Evolutionary conservation across 140 eudicot genomes (phyloP), one percentile per base, ranked within the genome.

Genomic region (Anethum foeniculum): DNA sequence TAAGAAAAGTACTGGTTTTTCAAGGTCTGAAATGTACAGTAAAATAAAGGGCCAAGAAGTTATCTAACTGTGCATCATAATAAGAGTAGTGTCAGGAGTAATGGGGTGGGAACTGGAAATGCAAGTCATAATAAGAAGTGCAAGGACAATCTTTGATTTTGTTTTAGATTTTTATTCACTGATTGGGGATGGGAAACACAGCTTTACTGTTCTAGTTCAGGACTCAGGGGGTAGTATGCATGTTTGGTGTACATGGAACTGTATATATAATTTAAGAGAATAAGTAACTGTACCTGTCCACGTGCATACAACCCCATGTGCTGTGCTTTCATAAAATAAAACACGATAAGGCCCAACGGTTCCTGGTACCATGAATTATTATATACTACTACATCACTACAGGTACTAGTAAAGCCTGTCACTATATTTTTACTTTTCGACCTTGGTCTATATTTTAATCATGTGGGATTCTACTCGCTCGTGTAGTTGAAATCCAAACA

Each of bases 121-220:
- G 34, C 71, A 62, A 62, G 69, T 25, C n/a, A 52, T 52, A 52
- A 48, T 47, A 28, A 30, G 34, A 32, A 36, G 19, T 25, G 30
- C 23, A 51, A 77, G 82, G 76, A 56, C 82, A 83, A 48, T 71
- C 21, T 77, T 77, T 78, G 82, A 72, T 79, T 73, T 83, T 72
- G 72, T 79, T 74, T 44, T 76, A 73, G 78, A 83, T 83, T 83
- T 75, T 80, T 79, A 52, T 79, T 79, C 80, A 79, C 65, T 71
- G 68, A 71, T 72, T 71, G 75, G 75, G 47, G 75, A 4, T 62
- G 71, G 71, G 58, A 71, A 77, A 51, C 30, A 34, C 76, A 38
- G 49, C 27, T 38, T 71, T 71, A 71, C 47, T 71, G 47, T 21
- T 34, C 16, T 16, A 71, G 47, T 71, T 38, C 27, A 34, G 44